A percentile compares a stretch with the other conserved stretches of the same genome.
phyloP scores from a whole-genome alignment of 805 yeast species.

The Candida hungchunana region DNA sequence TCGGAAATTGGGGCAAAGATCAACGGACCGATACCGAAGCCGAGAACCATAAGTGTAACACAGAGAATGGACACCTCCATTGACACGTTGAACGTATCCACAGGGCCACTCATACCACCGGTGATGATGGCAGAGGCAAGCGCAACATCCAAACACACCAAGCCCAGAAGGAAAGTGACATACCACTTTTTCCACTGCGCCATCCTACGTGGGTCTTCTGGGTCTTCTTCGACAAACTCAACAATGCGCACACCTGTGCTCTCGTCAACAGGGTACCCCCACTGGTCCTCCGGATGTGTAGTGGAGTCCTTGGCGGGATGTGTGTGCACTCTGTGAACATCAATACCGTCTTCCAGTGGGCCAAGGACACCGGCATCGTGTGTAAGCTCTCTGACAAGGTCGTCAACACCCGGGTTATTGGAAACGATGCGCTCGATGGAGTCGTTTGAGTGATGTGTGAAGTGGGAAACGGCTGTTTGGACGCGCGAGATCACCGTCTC shows the following conservation, averaged over 20 bases:
- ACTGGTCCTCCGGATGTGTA: slow-evolving; percentile 41
- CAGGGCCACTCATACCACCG: slow-evolving; percentile 55
- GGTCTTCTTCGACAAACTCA: slow-evolving; percentile 45
- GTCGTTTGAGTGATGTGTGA: slow-evolving; percentile 6
- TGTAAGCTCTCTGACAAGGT: slow-evolving; percentile 12
- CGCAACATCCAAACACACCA: slow-evolving; percentile 55
- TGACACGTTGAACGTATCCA: slow-evolving; percentile 38
- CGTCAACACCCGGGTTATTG: slow-evolving; percentile 11
- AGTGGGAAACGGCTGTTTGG: slow-evolving; percentile 11
- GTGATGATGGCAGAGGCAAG: slow-evolving; percentile 60
- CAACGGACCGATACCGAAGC: slow-evolving; percentile 63
- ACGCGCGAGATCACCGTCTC: slow-evolving; percentile 7
- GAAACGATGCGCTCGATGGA: slow-evolving; percentile 10
- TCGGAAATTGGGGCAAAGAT: slow-evolving; percentile 63
- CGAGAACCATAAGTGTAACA: slow-evolving; percentile 55
- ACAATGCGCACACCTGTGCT: slow-evolving; percentile 56
- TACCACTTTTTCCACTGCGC: slow-evolving; percentile 42
- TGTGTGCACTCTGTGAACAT: slow-evolving; percentile 32
- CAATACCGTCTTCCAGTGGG: slow-evolving; percentile 52
- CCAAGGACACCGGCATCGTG: slow-evolving; percentile 43
- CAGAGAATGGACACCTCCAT: slow-evolving; percentile 55
- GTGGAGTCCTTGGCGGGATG: slow-evolving; percentile 26
- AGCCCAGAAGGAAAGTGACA: slow-evolving; percentile 45
- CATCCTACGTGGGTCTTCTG: slow-evolving; percentile 49
- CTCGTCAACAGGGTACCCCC: slow-evolving; percentile 54